Evolutionary conservation across 345 rosid genomes (phyloP), one percentile per base, ranked within the genome.

Genomic region (Hirschfeldia incana): DNA sequence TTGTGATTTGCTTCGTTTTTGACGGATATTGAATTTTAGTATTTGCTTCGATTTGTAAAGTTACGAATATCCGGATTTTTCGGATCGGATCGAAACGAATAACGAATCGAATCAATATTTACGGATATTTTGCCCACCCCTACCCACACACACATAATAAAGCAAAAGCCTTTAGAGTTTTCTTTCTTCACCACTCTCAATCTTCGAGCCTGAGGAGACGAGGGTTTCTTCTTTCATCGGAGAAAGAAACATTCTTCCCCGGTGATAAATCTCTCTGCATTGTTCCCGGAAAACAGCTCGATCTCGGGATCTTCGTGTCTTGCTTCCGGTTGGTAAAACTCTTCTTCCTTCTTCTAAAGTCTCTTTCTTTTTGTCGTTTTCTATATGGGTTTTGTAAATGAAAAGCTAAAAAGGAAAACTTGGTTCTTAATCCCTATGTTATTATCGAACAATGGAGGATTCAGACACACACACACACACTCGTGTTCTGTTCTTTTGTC

Each of bases 111-210:
- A n/a, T n/a, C n/a, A n/a, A n/a, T n/a, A n/a, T n/a, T n/a, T n/a
- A n/a, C n/a, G n/a, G n/a, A n/a, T n/a, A n/a, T n/a, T n/a, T n/a
- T n/a, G n/a, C n/a, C n/a, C n/a, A n/a, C n/a, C n/a, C n/a, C n/a
- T n/a, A n/a, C 63, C 75, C 64, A 67, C 37, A 66, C 61, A 59
- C 73, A 33, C 7, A 42, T 16, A 51, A 53, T 53, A 76, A 74
- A 83, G 84, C 77, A 76, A 85, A 86, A 77, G 85, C 75, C 68
- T 72, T 65, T 66, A 57, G 55, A 70, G 59, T 65, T 16, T 17
- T 39, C n/a, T n/a, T 9, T 3, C 9, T 51, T 51, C 58, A 16
- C 60, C 26, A 75, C 74, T 33, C 84, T 82, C 49, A 76, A 16
- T 49, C 65, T 8, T 42, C 70, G 69, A 34, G 86, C 64, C 72